A percentile compares a stretch with the other conserved stretches of the same genome.
These are phyloP conservation scores for Kazachstania taianensis DNA, from an alignment of 805 yeast genomes.

Conservation along the genomic window DNA sequence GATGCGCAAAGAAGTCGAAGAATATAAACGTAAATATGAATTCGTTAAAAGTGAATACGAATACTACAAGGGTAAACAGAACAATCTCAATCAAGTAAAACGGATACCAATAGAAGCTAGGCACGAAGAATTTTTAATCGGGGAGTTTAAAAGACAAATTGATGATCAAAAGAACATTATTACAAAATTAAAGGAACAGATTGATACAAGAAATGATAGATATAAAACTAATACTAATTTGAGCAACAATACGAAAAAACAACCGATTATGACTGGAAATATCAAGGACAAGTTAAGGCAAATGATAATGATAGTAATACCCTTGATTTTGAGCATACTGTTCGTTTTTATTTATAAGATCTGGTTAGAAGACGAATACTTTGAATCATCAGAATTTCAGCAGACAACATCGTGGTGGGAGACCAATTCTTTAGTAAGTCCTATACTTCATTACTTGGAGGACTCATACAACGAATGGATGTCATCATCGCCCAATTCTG, in stretches of 20 bases:
- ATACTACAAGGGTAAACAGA: constrained; percentile 20
- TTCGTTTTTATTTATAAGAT: not conserved
- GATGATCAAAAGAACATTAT: constrained; percentile 23
- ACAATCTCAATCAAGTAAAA: no score
- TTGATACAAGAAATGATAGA: constrained; percentile 2
- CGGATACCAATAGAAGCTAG: not conserved
- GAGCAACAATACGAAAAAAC: not conserved
- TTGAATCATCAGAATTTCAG: not conserved
- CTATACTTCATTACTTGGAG: not conserved
- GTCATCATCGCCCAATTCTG: not conserved
- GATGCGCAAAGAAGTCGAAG: no score
- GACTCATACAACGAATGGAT: not conserved
- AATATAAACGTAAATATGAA: constrained; percentile 21
- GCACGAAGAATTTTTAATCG: constrained; percentile 18
- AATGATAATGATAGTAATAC: not conserved
- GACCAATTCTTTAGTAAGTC: not conserved
- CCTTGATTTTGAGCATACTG: not conserved
- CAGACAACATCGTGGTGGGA: not conserved
- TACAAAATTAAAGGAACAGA: constrained; percentile 13
- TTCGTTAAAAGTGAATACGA: constrained; percentile 21
- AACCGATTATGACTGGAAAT: not conserved
- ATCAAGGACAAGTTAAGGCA: no score
- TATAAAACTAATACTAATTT: no score
- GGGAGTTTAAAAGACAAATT: constrained; percentile 22
- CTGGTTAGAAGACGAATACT: not conserved